phyloP scores from a whole-genome alignment of 495 filamentous ascomycete species.

The Penicillium roqueforti region DNA sequence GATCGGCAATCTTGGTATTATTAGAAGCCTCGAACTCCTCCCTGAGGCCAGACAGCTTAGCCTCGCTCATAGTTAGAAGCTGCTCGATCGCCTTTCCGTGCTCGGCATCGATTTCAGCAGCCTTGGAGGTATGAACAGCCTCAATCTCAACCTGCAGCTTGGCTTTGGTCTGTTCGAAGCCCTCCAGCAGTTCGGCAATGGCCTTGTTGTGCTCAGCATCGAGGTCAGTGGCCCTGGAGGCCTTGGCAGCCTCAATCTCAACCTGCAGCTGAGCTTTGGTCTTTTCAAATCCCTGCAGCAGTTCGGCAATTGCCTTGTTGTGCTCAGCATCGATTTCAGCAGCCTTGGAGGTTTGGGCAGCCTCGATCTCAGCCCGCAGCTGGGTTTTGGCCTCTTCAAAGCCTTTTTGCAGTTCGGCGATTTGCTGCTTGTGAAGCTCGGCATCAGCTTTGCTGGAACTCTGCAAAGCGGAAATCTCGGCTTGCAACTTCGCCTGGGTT shows the following conservation, averaged over 20 bases:
- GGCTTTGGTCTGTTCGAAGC: slow-evolving; percentile 23
- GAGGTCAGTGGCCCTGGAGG: too few species aligned
- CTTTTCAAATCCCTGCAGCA: slow-evolving; percentile 36
- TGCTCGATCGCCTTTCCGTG: slow-evolving; percentile 44
- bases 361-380: slow-evolving; percentile 34
- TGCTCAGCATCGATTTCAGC: slow-evolving; percentile 24
- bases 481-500: slow-evolving; percentile 25
- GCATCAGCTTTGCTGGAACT: slow-evolving; percentile 25
- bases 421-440: slow-evolving; percentile 25
- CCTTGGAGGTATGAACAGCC: slow-evolving; percentile 23
- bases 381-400: slow-evolving; percentile 27
- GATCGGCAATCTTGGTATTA: slow-evolving; percentile 35
- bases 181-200: background rate
- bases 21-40: slow-evolving; percentile 38
- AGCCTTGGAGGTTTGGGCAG: slow-evolving; percentile 23
- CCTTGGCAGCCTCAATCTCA: slow-evolving; percentile 31
- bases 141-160: slow-evolving; percentile 36
- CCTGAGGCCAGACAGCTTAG: slow-evolving; percentile 35
- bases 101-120: slow-evolving; percentile 39
- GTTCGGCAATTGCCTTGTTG: slow-evolving; percentile 22
- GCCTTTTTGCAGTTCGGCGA: background rate
- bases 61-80: slow-evolving; percentile 43
- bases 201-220: slow-evolving; percentile 25
- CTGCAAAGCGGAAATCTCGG: slow-evolving; percentile 26
- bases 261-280: slow-evolving; percentile 30